Conservation (phyloP, 805 yeast genomes). For the Clavispora asparagi region DNA sequence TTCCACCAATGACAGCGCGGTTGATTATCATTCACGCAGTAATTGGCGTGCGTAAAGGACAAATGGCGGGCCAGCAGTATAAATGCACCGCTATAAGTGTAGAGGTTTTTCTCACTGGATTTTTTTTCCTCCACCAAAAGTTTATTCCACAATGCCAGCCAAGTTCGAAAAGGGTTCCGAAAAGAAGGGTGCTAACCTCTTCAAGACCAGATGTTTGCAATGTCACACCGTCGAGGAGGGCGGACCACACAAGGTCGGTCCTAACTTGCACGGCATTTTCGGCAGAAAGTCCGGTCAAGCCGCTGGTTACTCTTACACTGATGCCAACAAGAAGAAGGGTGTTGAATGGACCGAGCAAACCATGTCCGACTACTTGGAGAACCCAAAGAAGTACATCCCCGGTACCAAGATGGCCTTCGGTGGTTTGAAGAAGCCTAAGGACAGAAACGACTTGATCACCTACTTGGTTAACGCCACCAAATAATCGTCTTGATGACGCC, state of each 20-base stretch:
- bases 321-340: constrained; percentile 96
- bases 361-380: constrained; percentile 92
- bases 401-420: constrained; percentile 99
- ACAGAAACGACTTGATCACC: constrained; percentile 93
- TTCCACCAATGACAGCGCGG: constrained; percentile 10
- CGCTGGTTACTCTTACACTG: constrained; percentile 92
- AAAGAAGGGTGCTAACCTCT: constrained; percentile 92
- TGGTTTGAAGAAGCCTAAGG: constrained; percentile 98
- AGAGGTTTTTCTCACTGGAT: not conserved
- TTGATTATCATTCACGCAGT: constrained; percentile 3
- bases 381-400: constrained; percentile 99
- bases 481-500: constrained; percentile 15
- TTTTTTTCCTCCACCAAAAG: not conserved
- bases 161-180: constrained; percentile 40
- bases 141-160: constrained; percentile 35
- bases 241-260: constrained; percentile 98
- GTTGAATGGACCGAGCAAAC: constrained; percentile 83
- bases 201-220: constrained; percentile 98
- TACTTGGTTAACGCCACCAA: constrained; percentile 56
- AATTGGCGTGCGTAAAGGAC: not conserved
- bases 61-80: not conserved
- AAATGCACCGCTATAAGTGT: constrained; percentile 3
- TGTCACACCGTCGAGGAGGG: constrained; percentile 97
- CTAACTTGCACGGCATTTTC: constrained; percentile 92
- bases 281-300: constrained; percentile 92